These are phyloP conservation scores for Raffaelea albimanens DNA, from an alignment of 2,329 filamentous ascomycete genomes.

Conservation along the genomic window DNA sequence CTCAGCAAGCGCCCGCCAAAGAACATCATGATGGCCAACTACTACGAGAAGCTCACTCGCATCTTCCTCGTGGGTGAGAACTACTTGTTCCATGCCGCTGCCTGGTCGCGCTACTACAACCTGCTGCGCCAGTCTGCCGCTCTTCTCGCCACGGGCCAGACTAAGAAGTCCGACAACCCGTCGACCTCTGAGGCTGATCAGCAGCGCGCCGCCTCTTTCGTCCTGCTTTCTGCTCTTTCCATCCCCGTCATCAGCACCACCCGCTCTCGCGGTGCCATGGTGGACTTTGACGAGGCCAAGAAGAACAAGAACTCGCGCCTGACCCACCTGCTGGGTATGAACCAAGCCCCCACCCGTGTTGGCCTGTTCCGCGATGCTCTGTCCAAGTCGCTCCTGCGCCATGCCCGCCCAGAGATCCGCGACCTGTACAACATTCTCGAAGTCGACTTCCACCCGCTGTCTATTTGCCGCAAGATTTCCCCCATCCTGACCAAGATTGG, in stretches of 20 bases:
- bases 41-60: constrained; percentile 97
- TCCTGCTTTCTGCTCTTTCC: constrained; percentile 87
- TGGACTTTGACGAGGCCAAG: constrained; percentile 91
- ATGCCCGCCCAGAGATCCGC: constrained; percentile 86
- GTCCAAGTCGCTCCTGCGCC: constrained; percentile 88
- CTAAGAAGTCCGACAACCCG: constrained; percentile 91
- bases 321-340: constrained; percentile 92
- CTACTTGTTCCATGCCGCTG: constrained; percentile 97
- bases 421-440: constrained; percentile 98
- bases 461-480: constrained; percentile 98
- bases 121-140: constrained; percentile 84
- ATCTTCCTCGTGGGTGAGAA: constrained; percentile 99
- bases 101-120: constrained; percentile 96
- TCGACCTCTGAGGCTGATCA: constrained; percentile 81
- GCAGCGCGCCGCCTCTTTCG: constrained; percentile 90
- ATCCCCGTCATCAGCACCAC: constrained; percentile 99
- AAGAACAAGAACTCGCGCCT: constrained; percentile 99
- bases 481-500: constrained; percentile 92
- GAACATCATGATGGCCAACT: constrained; percentile 99
- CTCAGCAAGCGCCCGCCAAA: constrained; percentile 96
- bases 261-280: constrained; percentile 86
- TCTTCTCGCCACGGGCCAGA: constrained; percentile 72
- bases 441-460: constrained; percentile 97
- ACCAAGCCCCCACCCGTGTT: constrained; percentile 75
- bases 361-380: constrained; percentile 92